A percentile compares a stretch with the other conserved stretches of the same genome.
Conservation (phyloP, 345 rosid genomes). For the Clarkia xantiana region DNA sequence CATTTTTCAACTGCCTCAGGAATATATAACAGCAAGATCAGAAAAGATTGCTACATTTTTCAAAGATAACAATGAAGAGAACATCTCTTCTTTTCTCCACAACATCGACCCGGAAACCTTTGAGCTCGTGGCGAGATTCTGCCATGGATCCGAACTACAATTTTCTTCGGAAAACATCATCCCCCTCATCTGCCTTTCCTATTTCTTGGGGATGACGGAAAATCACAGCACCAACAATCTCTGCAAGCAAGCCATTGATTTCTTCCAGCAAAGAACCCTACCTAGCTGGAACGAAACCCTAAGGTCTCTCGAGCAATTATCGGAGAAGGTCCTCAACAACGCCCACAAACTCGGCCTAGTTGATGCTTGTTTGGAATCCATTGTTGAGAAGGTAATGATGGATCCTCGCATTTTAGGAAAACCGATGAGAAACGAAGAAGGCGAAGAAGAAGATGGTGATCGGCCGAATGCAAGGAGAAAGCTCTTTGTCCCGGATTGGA, state of each 20-base stretch:
- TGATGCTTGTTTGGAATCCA: constrained; percentile 46
- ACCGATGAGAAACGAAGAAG: constrained; percentile 12
- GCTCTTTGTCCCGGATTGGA: constrained; percentile 43
- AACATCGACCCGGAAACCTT: constrained; percentile 41
- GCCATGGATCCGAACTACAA: constrained; percentile 33
- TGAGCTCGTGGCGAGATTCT: constrained; percentile 56
- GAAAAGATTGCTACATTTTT: constrained; percentile 41
- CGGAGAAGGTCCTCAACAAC: constrained; percentile 19
- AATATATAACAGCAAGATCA: constrained; percentile 45
- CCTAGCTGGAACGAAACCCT: constrained; percentile 71
- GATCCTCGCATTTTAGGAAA: constrained; percentile 31
- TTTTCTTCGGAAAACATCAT: constrained; percentile 43
- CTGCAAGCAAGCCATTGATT: constrained; percentile 25
- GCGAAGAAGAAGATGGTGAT: constrained; percentile 13
- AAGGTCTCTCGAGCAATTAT: constrained; percentile 28
- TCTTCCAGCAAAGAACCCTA: constrained; percentile 39
- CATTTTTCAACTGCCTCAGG: constrained; percentile 15
- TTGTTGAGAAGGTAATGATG: constrained; percentile 31
- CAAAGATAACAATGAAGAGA: constrained; percentile 18
- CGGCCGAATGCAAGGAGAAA: constrained; percentile 57
- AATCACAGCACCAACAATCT: constrained; percentile 45
- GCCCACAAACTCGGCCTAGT: constrained; percentile 34
- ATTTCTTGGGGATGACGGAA: constrained; percentile 55
- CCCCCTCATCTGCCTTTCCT: constrained; percentile 45
- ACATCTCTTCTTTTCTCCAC: constrained; percentile 20